Evolutionary conservation across 2,329 filamentous ascomycete species (phyloP).

Genomic region (Aureobasidium sp.): DNA sequence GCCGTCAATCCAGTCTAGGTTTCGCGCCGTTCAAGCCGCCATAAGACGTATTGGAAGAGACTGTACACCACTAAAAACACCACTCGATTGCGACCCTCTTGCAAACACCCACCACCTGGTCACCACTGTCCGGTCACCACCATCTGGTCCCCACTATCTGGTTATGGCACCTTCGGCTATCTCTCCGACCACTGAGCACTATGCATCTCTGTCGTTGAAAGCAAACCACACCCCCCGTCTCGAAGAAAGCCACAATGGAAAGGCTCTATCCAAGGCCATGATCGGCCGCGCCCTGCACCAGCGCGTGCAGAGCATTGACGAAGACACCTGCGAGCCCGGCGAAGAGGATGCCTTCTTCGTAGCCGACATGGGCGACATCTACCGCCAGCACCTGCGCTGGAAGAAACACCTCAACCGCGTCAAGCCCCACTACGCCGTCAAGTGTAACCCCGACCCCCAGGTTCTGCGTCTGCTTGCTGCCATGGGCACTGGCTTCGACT

Average conservation of each 20-base stretch:
- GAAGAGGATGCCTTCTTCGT: conserved; percentile 99
- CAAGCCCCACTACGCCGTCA: conserved; percentile 96
- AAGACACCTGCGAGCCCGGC: conserved; percentile 78
- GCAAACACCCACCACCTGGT: too few species aligned
- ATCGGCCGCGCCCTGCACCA: conserved; percentile 81
- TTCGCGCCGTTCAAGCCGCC: conserved; percentile 92
- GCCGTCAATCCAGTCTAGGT: conserved; percentile 74
- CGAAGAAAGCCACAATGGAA: conserved; percentile 35
- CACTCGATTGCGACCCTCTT: conserved; percentile 11
- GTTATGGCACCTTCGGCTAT: conserved; percentile 66
- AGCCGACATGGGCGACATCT: conserved; percentile 94
- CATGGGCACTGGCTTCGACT: conserved; percentile 93
- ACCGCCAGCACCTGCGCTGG: conserved; percentile 97
- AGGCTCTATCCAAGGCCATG: conserved; percentile 59
- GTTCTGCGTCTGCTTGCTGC: conserved; percentile 79
- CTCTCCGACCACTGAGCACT: conserved; percentile 36
- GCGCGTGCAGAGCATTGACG: conserved; percentile 74
- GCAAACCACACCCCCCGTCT: conserved; percentile 18
- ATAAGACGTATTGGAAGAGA: conserved; percentile 52
- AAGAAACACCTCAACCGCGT: conserved; percentile 87
- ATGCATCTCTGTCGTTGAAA: conserved; percentile 31
- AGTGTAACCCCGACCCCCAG: conserved; percentile 92
- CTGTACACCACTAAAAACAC: conserved; percentile 14
- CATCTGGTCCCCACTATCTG: conserved; percentile 32
- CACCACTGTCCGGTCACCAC: too few species aligned